Percentiles rank a stretch among this genome's conserved stretches.
These are phyloP conservation scores for Davidsoniella australis DNA, from an alignment of 2,329 filamentous ascomycete species.

Conservation along the genomic window DNA sequence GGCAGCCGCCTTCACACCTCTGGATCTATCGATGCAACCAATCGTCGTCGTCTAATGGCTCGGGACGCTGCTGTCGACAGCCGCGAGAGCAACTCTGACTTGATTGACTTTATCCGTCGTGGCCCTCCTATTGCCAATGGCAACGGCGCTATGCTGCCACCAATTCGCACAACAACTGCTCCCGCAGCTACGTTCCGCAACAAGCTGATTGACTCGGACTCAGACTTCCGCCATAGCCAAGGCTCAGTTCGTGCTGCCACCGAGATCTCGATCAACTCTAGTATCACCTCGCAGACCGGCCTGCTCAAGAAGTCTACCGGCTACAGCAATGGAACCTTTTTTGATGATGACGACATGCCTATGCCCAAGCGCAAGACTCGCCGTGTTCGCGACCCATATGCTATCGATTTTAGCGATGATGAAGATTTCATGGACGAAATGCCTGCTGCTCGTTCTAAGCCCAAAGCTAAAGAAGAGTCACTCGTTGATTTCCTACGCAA, in stretches of 20 bases:
- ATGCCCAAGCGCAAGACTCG: constrained; percentile 58
- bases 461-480: constrained; percentile 40
- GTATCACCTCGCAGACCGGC: constrained; percentile 58
- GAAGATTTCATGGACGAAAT: constrained; percentile 36
- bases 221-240: constrained; percentile 36
- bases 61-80: constrained; percentile 50
- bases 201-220: constrained; percentile 7
- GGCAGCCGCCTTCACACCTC: constrained; percentile 16
- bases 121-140: constrained; percentile 48
- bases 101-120: constrained; percentile 90
- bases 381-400: constrained; percentile 75
- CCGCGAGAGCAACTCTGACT: constrained; percentile 57
- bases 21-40: constrained; percentile 18
- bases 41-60: constrained; percentile 44
- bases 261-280: constrained; percentile 43
- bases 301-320: constrained; percentile 31
- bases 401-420: constrained; percentile 67
- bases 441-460: constrained; percentile 18
- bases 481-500: constrained; percentile 58
- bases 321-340: constrained; percentile 21
- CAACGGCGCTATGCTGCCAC: constrained; percentile 63
- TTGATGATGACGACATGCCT: constrained; percentile 34
- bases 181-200: constrained; percentile 2
- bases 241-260: constrained; percentile 35
- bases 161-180: constrained; percentile 51